Evolutionary conservation across 83 land plant genomes (phyloP), one percentile per base, ranked within the genome.

Genomic region (Larix sibirica): DNA sequence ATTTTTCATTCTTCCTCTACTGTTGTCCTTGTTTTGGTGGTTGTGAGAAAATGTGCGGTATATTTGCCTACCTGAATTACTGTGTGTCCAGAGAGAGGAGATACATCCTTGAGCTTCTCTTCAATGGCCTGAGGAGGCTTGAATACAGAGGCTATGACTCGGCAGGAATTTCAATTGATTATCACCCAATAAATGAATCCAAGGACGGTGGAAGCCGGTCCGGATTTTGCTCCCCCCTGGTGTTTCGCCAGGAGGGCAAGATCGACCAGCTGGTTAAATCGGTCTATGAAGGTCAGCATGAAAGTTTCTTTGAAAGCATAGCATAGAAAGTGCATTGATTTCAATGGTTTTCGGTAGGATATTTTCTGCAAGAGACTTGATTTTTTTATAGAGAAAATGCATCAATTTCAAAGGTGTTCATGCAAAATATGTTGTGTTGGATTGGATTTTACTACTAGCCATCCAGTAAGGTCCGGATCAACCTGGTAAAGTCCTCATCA

Each of bases 121-220:
- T 95, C 87, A 95, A 95, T 85, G 99, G 99, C 59, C 82, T 97
- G 71, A 64, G 99, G 75, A 85, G 99, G 18, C 88, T 97, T 74
- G 99, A 97, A 92, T 94, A 97, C 82, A 80, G 99, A 38, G 99
- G 99, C 26, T 97, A 97, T 64, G 99, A 97, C 83, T 94, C 98
- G 23, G 90, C 99, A 21, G 99, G 99, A 26, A 95, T 97, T 77
- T 93, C 93, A 44, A 93, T 97, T 79, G 99, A 97, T 71, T 80
- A 84, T 2, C 90, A 84, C 60, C 50, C 68, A 6, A 36, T 26
- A 68, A 16, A 2, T 33, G 73, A 33, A 13, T 68, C 40, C 42
- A 31, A 68, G 56, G 56, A 50, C 9, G 56, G 56, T 50, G 56
- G 56, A 50, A 9, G 56, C 8, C 24, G 75, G 26, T 70, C 90